Evolutionary conservation across 305 asterid species (phyloP).

Genomic region (Striga hermonthica): DNA sequence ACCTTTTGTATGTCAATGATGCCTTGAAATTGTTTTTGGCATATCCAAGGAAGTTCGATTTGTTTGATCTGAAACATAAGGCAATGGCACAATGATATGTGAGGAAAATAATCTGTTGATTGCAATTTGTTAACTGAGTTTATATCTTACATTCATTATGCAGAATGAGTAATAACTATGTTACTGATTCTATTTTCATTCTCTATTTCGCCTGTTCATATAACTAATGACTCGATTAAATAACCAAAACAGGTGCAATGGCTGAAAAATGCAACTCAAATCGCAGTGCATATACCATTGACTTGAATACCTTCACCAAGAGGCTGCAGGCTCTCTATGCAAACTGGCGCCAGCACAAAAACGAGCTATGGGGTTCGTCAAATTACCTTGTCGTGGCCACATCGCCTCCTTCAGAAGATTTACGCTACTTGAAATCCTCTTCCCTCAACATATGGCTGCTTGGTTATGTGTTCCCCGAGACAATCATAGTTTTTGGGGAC

Average conservation of each 20-base stretch:
- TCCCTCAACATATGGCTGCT: slow-evolving; percentile 71
- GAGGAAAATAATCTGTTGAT: neutral
- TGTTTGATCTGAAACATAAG: too few species aligned
- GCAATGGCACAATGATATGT: neutral
- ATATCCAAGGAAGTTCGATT: too few species aligned
- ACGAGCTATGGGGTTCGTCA: slow-evolving; percentile 59
- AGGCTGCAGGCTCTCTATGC: slow-evolving; percentile 51
- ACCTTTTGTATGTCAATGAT: neutral
- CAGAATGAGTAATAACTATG: neutral
- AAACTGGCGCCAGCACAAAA: slow-evolving; percentile 49
- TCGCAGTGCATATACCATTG: slow-evolving; percentile 42
- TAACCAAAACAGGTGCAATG: slow-evolving; percentile 34
- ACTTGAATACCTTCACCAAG: slow-evolving; percentile 46
- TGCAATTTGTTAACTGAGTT: neutral
- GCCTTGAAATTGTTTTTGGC: neutral
- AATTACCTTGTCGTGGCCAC: slow-evolving; percentile 57
- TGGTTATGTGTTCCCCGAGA: slow-evolving; percentile 82
- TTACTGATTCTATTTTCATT: neutral
- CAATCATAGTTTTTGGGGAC: slow-evolving; percentile 63
- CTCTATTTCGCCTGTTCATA: neutral
- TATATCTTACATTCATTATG: neutral
- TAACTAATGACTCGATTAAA: slow-evolving; percentile 14
- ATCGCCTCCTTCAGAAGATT: slow-evolving; percentile 63
- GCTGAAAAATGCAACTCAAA: slow-evolving; percentile 45
- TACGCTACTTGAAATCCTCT: slow-evolving; percentile 71